Evolutionary conservation across 2,329 filamentous ascomycete genomes (phyloP), one percentile per base, ranked within the genome.

Genomic region (Fusarium domesticum): DNA sequence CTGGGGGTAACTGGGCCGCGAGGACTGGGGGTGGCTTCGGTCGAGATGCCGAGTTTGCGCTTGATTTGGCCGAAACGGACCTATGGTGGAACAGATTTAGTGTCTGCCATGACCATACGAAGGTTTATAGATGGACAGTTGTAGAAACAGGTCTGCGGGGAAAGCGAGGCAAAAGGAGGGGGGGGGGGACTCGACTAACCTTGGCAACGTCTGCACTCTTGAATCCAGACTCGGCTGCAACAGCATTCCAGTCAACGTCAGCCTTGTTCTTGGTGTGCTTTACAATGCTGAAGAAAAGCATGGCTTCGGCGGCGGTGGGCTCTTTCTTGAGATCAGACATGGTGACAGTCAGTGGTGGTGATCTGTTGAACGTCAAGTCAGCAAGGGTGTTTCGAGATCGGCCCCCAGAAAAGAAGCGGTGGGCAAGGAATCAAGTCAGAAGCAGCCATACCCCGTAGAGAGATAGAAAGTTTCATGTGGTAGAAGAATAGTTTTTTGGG

Each of bases 51-150:
- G 1, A 73, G 62, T 60, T 76, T 75, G 35, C 65, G 63, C 59
- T 72, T 77, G 47, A 78, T 70, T 47, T 78, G 74, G 4, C 71
- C 67, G 44, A 72, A 79, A 35, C 76, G 72, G 31, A 70, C 67
- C 66, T 73, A 44, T 25, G 1, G 5, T 7, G n/a, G n/a, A 17
- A 31, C 5, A 18, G 1, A 17, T 37, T 56, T 12, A 58, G 39
- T 7, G 18, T 3, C 12, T 14, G 17, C 17, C 11, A 6, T 5
- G 7, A 23, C 20, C n/a, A 15, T 14, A 15, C 6, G 34, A 46
- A 16, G 18, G 6, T 25, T 15, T 3, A 15, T 17, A 18, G 7
- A 17, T 16, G 14, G 28, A 18, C 38, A 28, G 23, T 10, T 28
- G 3, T 34, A 18, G 18, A 25, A 36, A 39, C 15, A 30, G 35